phyloP scores from a whole-genome alignment of 768 basidiomycete species.

The Termitomyces sp. region DNA sequence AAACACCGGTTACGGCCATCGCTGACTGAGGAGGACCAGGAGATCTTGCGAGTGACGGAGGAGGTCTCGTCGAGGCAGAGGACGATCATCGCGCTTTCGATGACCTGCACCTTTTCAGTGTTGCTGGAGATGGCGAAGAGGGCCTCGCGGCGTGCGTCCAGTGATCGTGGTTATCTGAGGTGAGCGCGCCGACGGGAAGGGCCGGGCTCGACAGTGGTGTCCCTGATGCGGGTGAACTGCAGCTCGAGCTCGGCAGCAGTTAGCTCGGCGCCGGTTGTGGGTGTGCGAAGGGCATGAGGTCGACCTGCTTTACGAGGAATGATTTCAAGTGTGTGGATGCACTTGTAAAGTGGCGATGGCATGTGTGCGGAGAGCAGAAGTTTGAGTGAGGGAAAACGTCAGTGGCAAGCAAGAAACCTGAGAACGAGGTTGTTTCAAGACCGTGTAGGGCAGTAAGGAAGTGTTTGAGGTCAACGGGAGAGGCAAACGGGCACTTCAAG shows the following conservation, averaged over 20 bases:
- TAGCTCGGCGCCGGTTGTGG: too few relatives aligned
- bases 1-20: constrained; percentile 90
- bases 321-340: neutral
- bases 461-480: constrained; percentile 3
- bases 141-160: too few relatives aligned
- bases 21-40: constrained; percentile 84
- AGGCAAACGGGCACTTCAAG: constrained; percentile 4
- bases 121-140: too few relatives aligned
- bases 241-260: too few relatives aligned
- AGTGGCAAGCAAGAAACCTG: constrained; percentile 8
- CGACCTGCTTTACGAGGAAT: constrained; percentile 2
- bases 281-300: too few relatives aligned
- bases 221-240: too few relatives aligned
- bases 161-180: too few relatives aligned
- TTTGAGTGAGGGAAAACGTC: constrained; percentile 7
- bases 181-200: too few relatives aligned
- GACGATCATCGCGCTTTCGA: constrained; percentile 88
- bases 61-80: constrained; percentile 80
- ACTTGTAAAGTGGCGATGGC: constrained; percentile 10
- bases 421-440: neutral
- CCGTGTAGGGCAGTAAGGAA: constrained; percentile 10
- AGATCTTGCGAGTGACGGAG: constrained; percentile 80
- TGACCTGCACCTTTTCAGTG: constrained; percentile 28
- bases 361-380: constrained; percentile 7
- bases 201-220: too few relatives aligned